A percentile compares a stretch with the other conserved stretches of the same genome.
These are phyloP conservation scores for Tetrapyrgos nigripes DNA, from an alignment of 1,284 basidiomycete genomes.

Conservation along the genomic window DNA sequence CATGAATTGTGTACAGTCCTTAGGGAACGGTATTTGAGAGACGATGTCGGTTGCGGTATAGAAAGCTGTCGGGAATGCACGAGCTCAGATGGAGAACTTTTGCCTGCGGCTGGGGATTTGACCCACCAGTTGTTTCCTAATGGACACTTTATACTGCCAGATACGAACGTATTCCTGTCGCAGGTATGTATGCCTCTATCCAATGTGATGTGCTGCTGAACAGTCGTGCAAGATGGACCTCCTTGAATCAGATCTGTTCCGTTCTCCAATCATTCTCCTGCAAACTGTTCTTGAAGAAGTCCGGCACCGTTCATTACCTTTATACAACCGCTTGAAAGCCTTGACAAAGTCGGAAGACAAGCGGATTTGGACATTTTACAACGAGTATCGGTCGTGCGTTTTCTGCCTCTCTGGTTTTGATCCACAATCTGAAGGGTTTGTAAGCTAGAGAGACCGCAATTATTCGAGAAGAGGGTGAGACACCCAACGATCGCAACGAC, in stretches of 20 bases:
- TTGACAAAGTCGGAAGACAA: slow-evolving; percentile 85
- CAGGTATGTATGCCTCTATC: slow-evolving; percentile 64
- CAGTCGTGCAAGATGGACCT: slow-evolving; percentile 83
- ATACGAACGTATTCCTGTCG: slow-evolving; percentile 95
- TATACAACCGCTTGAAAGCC: slow-evolving; percentile 91
- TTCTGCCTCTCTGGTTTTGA: slow-evolving; percentile 16
- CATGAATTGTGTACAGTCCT: slow-evolving; percentile 58
- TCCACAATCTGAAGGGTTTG: slow-evolving; percentile 21
- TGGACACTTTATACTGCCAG: slow-evolving; percentile 89
- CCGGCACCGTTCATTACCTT: slow-evolving; percentile 90
- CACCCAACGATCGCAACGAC: slow-evolving; percentile 93
- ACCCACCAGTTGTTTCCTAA: slow-evolving; percentile 59
- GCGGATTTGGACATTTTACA: slow-evolving; percentile 88
- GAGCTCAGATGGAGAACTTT: slow-evolving; percentile 41
- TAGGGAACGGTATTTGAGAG: slow-evolving; percentile 93
- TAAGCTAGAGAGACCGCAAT: slow-evolving; percentile 76
- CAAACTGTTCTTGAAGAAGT: slow-evolving; percentile 98
- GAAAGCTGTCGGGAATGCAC: slow-evolving; percentile 71
- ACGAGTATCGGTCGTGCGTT: slow-evolving; percentile 85
- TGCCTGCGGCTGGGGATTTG: slow-evolving; percentile 58
- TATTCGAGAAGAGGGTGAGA: slow-evolving; percentile 75
- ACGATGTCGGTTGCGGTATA: slow-evolving; percentile 93
- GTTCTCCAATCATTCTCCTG: slow-evolving; percentile 84
- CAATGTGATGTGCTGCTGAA: background rate
- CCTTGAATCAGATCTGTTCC: slow-evolving; percentile 79